These are phyloP conservation scores for Phyllosticta capitalensis DNA, from an alignment of 2,329 filamentous ascomycete species.

Conservation along the genomic window DNA sequence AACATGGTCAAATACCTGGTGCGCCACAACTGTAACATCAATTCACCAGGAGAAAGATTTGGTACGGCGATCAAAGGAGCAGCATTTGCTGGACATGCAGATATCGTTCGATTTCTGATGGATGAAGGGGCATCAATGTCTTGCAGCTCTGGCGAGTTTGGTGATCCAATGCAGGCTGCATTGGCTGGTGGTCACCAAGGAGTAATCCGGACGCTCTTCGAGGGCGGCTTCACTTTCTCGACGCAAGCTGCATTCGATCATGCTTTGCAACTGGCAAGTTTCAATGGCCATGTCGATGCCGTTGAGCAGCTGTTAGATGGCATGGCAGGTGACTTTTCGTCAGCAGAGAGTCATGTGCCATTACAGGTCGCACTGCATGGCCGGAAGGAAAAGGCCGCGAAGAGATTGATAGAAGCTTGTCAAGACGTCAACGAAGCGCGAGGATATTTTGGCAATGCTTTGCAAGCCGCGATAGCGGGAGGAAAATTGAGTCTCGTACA, in stretches of 20 bases:
- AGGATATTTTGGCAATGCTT: slow-evolving; percentile 2
- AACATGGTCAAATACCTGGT: not conserved
- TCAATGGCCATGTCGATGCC: not conserved
- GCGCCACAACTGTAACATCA: not conserved
- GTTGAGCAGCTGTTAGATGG: not conserved
- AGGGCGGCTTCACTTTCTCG: not conserved
- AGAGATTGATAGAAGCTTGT: not conserved
- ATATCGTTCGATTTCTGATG: not conserved
- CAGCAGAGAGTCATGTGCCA: not conserved
- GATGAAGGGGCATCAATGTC: not conserved
- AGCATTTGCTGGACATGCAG: not conserved
- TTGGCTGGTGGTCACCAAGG: not conserved
- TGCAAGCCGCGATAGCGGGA: not conserved
- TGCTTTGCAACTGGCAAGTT: not conserved
- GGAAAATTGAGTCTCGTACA: slow-evolving; percentile 7
- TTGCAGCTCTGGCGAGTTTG: not conserved
- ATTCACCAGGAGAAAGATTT: not conserved
- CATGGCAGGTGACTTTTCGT: not conserved
- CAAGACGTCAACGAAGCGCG: not conserved
- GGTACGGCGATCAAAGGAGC: not conserved
- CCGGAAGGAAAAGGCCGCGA: not conserved
- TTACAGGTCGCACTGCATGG: not conserved
- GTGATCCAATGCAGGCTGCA: not conserved
- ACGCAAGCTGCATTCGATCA: not conserved
- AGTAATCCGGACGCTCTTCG: not conserved